Evolutionary conservation across 805 yeast species (phyloP), one percentile per base, ranked within the genome.

Genomic region (Ogataea sp.): DNA sequence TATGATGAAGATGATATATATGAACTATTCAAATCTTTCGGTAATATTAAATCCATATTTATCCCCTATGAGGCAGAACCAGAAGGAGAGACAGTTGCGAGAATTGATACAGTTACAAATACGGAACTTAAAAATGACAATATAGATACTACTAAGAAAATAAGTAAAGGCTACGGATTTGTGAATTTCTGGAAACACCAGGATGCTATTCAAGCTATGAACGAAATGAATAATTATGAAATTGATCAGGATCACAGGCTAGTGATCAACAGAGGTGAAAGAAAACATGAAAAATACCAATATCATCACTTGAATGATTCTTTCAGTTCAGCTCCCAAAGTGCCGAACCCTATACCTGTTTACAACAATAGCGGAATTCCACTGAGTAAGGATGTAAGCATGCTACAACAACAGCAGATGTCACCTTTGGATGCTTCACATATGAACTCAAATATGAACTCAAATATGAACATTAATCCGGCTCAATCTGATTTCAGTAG

Each of bases 91-190:
- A 36, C 36, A 16, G 36, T 14, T 17, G 20, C 11, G 15, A 20
- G 27, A 23, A 25, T 24, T 14, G 36, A 17, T 28, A 39, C 29
- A 4, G 28, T 33, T 27, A 21, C 15, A 17, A n/a, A n/a, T n/a
- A n/a, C n/a, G n/a, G n/a, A n/a, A n/a, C n/a, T n/a, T n/a, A n/a
- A n/a, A n/a, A n/a, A 23, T 5, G 13, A 4, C 17, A 29, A 13
- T 31, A n/a, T 24, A 31, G 14, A 29, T 14, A 20, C 31, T 15
- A 44, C 43, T 15, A 29, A 35, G 13, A 28, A 20, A 20, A 41
- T 43, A 17, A 51, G 65, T 31, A 61, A 67, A 43, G 71, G 70
- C 13, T 74, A 71, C 47, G 84, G 80, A 0, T 80, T 71, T 47
- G 65, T 80, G 29, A 72, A 70, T 39, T 75, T 73, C 46, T 53